These are phyloP conservation scores for Sclerospora graminicola DNA, from an alignment of 352 stramenopile genomes.

Conservation along the genomic window DNA sequence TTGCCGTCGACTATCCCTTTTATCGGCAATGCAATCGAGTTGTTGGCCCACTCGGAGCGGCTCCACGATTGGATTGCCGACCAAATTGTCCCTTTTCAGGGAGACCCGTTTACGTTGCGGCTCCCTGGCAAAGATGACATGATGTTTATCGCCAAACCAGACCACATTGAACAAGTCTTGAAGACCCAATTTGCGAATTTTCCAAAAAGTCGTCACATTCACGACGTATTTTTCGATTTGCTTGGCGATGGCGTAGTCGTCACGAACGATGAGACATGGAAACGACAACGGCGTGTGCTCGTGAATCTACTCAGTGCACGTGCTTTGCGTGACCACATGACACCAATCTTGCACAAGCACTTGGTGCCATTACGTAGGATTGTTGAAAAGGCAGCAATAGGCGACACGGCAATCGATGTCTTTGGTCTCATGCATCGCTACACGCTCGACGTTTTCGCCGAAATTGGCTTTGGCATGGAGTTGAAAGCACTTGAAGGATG, in stretches of 20 bases:
- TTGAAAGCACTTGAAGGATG: constrained; percentile 24
- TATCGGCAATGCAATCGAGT: constrained; percentile 25
- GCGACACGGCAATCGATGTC: constrained; percentile 14
- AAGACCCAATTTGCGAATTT: constrained; percentile 50
- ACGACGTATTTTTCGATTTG: constrained; percentile 33
- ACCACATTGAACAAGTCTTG: constrained; percentile 26
- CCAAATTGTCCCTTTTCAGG: constrained; percentile 13
- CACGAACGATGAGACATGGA: constrained; percentile 40
- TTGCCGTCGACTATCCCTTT: constrained; percentile 22
- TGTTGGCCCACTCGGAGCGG: constrained; percentile 25
- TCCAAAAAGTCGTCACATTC: constrained; percentile 36
- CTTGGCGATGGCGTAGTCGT: constrained; percentile 50
- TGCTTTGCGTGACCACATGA: constrained; percentile 25
- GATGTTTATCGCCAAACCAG: constrained; percentile 24
- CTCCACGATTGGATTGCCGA: constrained; percentile 46
- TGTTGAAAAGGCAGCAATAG: constrained; percentile 14
- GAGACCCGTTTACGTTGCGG: constrained; percentile 26
- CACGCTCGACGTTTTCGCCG: constrained; percentile 31
- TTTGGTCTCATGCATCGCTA: constrained; percentile 25
- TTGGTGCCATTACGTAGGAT: constrained; percentile 17
- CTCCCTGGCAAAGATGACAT: constrained; percentile 23
- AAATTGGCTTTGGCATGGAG: constrained; percentile 29
- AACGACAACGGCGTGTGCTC: constrained; percentile 28
- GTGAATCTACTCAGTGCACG: constrained; percentile 27
- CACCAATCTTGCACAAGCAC: constrained; percentile 22